Base-by-base conservation (phyloP, 192 early-diverging fungal genomes). In the Oehlia diaphana region DNA sequence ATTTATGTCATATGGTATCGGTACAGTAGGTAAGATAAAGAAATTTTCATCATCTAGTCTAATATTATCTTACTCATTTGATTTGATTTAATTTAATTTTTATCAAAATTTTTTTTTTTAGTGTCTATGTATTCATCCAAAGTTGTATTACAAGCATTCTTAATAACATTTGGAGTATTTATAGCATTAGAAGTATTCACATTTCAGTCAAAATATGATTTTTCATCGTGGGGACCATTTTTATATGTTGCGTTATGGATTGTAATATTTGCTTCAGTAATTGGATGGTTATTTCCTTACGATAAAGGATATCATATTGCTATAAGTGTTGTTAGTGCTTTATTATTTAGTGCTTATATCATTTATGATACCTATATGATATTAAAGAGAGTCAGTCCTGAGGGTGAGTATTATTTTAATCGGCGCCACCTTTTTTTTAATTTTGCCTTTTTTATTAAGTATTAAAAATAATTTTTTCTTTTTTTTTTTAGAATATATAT, bases 321-420 rank as follows among this genome's bases (percentile, higher is more conserved):
- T n/a, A 67, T 77, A 49, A 67, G 63, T 67, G 42, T 8, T 16
- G 0, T 77, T 16, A 7, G 63, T 44, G 76, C 76, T 31, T 42
- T 50, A 0, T 33, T 77, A 66, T 77, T 77, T 19, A 58, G 63
- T 47, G 76, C 47, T 21, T 77, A 77, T 67, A 77, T 77, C 12
- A 64, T 77, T 49, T 77, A 68, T 50, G 76, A 77, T 66, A 77
- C 76, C 3, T 77, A 77, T 67, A 77, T 77, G 76, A 49, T 77
- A 67, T 50, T 66, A 39, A 77, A 49, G n/a, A 66, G 53, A n/a
- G 14, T 77, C 2, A 77, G 39, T 77, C 76, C 76, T 67, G 76
- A 77, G 42, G 76, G 76, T 77, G 42, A n/a, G 71, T 19, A 67
- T 44, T 75, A 9, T 13, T 42, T 39, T 7, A 33, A 28, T 63